These are phyloP conservation scores for Didymella sp. DNA, from an alignment of 2,329 filamentous ascomycete species.

Conservation along the genomic window DNA sequence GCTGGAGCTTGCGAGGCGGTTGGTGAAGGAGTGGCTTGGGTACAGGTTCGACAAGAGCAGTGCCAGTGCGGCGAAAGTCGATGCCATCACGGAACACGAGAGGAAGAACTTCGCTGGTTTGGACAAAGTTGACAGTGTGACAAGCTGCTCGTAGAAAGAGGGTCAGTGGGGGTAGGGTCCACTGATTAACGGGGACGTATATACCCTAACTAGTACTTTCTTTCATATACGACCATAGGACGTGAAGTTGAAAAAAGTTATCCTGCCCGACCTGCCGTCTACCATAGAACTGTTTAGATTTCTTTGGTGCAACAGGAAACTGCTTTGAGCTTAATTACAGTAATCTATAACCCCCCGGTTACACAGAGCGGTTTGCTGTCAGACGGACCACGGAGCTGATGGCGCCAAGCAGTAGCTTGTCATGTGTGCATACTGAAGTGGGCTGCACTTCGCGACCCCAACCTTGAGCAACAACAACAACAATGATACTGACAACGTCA, in stretches of 20 bases:
- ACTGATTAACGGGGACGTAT: neutral
- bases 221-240: neutral
- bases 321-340: too few species aligned
- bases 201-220: neutral
- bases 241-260: neutral
- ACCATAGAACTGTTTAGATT: neutral
- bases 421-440: neutral
- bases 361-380: too few species aligned
- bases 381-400: too few species aligned
- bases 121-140: slow-evolving; percentile 17
- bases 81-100: slow-evolving; percentile 59
- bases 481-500: neutral
- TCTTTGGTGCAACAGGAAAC: too few species aligned
- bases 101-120: slow-evolving; percentile 43
- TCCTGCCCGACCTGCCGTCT: neutral
- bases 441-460: neutral
- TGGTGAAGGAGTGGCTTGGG: slow-evolving; percentile 84
- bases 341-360: too few species aligned
- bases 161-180: neutral
- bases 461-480: neutral
- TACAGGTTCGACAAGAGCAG: slow-evolving; percentile 77
- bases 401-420: too few species aligned
- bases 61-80: slow-evolving; percentile 65
- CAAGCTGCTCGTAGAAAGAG: neutral
- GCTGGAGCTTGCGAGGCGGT: slow-evolving; percentile 76